Evolutionary conservation across 2,329 filamentous ascomycete genomes (phyloP).

Genomic region (Pestalotiopsis sp.): DNA sequence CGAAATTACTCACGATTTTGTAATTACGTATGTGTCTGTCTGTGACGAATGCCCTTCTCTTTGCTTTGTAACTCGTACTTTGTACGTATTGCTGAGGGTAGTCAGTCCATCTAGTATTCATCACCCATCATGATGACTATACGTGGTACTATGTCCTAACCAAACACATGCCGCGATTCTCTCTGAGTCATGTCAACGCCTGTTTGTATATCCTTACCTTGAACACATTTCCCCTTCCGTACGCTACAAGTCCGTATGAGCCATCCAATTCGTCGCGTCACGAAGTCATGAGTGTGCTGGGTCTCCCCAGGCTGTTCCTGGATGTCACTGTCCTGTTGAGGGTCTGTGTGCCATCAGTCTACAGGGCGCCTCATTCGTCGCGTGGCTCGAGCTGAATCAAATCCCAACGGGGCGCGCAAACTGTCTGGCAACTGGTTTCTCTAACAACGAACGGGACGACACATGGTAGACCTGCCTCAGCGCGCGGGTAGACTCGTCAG

Average conservation of each 20-base stretch:
- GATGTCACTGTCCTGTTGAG: slow-evolving; percentile 1
- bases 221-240: not conserved
- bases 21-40: no score
- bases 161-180: not conserved
- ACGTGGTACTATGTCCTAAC: no score
- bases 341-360: slow-evolving; percentile 1
- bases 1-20: no score
- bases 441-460: not conserved
- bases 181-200: not conserved
- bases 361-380: not conserved
- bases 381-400: not conserved
- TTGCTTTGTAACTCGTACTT: not conserved
- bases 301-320: not conserved
- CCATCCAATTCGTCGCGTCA: not conserved
- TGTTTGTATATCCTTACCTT: not conserved
- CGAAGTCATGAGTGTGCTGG: not conserved
- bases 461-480: not conserved
- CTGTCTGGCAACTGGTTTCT: not conserved
- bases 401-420: not conserved
- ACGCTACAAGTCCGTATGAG: not conserved
- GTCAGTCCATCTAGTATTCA: not conserved
- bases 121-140: not conserved
- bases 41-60: no score
- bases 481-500: not conserved
- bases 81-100: not conserved